A percentile compares a stretch with the other conserved stretches of the same genome.
phyloP scores from a whole-genome alignment of 2,329 filamentous ascomycete genomes.

The Chrysoporthe cubensis region DNA sequence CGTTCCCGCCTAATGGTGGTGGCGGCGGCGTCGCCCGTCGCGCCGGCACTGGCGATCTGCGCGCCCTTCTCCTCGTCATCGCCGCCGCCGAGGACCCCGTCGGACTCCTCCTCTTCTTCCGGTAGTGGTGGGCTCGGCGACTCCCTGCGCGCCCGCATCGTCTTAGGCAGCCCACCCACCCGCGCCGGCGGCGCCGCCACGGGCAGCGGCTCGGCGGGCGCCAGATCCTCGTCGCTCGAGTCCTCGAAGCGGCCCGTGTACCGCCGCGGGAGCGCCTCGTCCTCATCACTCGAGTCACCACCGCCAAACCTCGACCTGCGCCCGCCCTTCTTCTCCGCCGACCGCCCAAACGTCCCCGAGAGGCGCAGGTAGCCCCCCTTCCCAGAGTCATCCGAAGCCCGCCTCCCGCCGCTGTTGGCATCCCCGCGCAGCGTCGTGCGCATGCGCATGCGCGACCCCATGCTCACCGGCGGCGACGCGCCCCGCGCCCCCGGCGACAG shows the following conservation, averaged over 20 bases:
- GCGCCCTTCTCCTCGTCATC: constrained; percentile 50
- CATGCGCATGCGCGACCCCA: constrained; percentile 53
- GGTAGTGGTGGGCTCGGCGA: constrained; percentile 42
- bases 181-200: constrained; percentile 14
- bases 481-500: constrained; percentile 63
- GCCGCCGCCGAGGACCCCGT: constrained; percentile 48
- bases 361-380: constrained; percentile 24
- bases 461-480: constrained; percentile 43
- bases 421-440: constrained; percentile 50
- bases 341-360: constrained; percentile 17
- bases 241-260: constrained; percentile 60
- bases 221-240: constrained; percentile 63
- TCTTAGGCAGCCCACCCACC: neutral
- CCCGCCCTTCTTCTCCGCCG: constrained; percentile 16
- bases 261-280: constrained; percentile 37
- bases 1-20: constrained; percentile 42
- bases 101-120: constrained; percentile 54
- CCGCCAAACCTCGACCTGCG: constrained; percentile 38
- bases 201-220: constrained; percentile 38
- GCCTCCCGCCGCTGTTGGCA: neutral
- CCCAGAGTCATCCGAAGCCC: constrained; percentile 23
- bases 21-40: constrained; percentile 30
- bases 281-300: constrained; percentile 37
- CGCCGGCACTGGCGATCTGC: constrained; percentile 1
- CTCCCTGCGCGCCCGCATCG: neutral